Percentiles rank a stretch among this genome's conserved stretches.
These are phyloP conservation scores for Colletotrichum liaoningense DNA, from an alignment of 2,329 filamentous ascomycete species.

Conservation along the genomic window DNA sequence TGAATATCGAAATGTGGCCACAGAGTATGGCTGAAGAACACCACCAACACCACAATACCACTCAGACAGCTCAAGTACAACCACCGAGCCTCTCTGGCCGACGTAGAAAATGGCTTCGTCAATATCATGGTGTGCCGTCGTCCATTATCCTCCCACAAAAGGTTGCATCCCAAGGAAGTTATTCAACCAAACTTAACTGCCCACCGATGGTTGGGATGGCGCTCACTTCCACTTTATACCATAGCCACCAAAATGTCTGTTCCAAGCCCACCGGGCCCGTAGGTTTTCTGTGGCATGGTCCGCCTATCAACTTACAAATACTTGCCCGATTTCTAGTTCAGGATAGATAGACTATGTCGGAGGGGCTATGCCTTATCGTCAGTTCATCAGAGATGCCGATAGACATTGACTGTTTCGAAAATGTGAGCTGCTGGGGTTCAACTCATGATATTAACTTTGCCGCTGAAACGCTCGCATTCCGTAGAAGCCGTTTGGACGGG, in stretches of 20 bases:
- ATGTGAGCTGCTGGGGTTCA: conserved; percentile 4
- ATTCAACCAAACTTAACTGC: too few species aligned
- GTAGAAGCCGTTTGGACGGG: background rate
- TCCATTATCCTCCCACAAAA: background rate
- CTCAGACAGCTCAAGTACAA: conserved; percentile 12
- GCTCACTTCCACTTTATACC: background rate
- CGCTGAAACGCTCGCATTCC: conserved; percentile 13
- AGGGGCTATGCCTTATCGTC: background rate
- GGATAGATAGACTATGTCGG: conserved; percentile 8
- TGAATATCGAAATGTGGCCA: background rate
- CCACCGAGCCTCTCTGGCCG: background rate
- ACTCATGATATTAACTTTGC: conserved; percentile 15
- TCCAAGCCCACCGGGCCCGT: background rate
- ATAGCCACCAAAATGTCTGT: background rate
- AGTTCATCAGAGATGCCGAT: background rate
- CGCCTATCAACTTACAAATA: background rate
- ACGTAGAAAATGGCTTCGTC: background rate
- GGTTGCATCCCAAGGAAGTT: background rate
- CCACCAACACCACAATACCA: background rate
- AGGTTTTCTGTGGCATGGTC: background rate
- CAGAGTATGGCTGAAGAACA: background rate
- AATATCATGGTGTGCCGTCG: background rate
- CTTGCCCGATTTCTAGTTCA: background rate
- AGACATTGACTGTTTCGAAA: conserved; percentile 2
- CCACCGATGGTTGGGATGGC: background rate